phyloP scores from a whole-genome alignment of 164 flowering plant species.

The Tinospora cordifolia region DNA sequence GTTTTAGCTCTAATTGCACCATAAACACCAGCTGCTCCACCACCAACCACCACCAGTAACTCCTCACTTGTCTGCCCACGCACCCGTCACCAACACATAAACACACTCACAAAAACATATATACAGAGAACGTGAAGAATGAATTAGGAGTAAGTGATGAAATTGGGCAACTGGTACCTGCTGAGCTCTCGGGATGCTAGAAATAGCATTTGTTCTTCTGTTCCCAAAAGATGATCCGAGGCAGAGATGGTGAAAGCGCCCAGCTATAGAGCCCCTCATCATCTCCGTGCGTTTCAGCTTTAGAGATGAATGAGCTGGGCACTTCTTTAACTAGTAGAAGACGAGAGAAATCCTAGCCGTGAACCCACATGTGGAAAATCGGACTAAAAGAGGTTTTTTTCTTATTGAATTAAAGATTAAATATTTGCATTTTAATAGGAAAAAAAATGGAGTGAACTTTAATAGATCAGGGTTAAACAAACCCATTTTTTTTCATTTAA shows the following conservation, averaged over 20 bases:
- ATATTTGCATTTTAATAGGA: no score
- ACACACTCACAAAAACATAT: neutral
- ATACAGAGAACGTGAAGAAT: neutral
- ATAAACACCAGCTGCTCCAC: constrained; percentile 83
- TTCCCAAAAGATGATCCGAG: neutral
- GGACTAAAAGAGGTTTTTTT: no score
- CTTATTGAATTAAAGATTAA: no score
- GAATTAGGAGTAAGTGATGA: neutral
- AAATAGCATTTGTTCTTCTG: constrained; percentile 3
- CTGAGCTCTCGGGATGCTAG: neutral
- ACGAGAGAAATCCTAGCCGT: no score
- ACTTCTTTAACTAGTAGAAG: neutral
- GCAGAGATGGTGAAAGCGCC: neutral
- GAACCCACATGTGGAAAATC: no score
- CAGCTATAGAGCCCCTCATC: neutral
- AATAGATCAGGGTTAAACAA: no score
- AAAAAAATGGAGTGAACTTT: no score
- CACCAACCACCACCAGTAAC: constrained; percentile 70
- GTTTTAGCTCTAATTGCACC: constrained; percentile 82
- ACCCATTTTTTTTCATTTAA: no score
- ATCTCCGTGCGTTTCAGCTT: neutral
- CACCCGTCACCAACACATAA: constrained; percentile 13
- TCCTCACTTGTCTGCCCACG: constrained; percentile 35
- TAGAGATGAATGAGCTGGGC: neutral
- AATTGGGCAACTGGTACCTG: neutral